These are phyloP conservation scores for Arachis monticola DNA, from an alignment of 331 rosid genomes.

Conservation along the genomic window DNA sequence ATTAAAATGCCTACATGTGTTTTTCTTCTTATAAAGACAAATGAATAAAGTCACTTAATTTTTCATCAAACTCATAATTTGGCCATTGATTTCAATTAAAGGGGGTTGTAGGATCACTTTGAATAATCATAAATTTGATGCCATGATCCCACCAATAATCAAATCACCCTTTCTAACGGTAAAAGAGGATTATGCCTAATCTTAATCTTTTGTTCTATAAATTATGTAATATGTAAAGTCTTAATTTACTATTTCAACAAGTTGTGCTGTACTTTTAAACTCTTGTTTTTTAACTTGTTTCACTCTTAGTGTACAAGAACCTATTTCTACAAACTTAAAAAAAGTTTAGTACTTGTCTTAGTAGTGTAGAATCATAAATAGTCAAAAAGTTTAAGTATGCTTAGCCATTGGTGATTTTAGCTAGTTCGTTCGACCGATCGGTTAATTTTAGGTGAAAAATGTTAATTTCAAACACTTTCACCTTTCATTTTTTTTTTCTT, in stretches of 20 bases:
- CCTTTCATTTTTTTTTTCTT: no score
- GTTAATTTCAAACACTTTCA: no score
- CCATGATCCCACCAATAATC: constrained; percentile 41
- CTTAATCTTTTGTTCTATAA: constrained; percentile 19
- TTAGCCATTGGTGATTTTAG: constrained; percentile 8
- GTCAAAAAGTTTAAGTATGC: constrained; percentile 50
- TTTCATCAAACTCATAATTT: constrained; percentile 42
- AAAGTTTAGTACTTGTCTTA: constrained; percentile 20
- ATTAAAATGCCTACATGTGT: constrained; percentile 40
- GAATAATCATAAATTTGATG: constrained; percentile 42
- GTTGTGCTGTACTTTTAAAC: constrained; percentile 7
- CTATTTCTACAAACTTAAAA: constrained; percentile 3
- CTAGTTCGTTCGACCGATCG: not conserved
- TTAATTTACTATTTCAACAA: constrained; percentile 1
- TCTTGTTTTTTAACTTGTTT: not conserved
- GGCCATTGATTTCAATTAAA: constrained; percentile 27
- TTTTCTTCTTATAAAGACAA: constrained; percentile 1
- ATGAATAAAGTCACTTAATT: constrained; percentile 19
- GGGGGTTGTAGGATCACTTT: constrained; percentile 33
- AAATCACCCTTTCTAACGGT: constrained; percentile 25
- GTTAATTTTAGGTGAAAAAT: no score
- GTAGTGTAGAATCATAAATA: constrained; percentile 35
- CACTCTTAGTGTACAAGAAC: not conserved
- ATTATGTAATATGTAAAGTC: constrained; percentile 9
- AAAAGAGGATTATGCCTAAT: constrained; percentile 25